phyloP scores from a whole-genome alignment of 2,329 filamentous ascomycete genomes.

The Venturiaceae sp. region DNA sequence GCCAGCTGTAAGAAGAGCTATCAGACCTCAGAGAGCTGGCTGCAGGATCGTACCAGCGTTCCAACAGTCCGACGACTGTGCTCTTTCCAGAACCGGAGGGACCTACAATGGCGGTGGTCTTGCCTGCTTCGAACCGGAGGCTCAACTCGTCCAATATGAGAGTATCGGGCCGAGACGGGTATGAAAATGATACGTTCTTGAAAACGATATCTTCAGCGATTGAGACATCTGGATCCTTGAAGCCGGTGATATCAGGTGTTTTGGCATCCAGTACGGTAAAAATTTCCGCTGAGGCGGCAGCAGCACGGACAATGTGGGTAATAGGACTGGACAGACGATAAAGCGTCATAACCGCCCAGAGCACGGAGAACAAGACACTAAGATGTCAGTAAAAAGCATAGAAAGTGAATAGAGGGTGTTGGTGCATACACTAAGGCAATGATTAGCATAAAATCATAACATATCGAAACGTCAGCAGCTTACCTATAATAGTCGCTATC shows the following conservation, averaged over 20 bases:
- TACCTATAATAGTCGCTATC: constrained; percentile 19
- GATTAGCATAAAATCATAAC: background rate
- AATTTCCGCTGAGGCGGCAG: constrained; percentile 23
- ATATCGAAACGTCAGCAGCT: background rate
- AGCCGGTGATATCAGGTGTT: constrained; percentile 4
- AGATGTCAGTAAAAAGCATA: background rate
- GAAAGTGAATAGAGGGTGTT: background rate
- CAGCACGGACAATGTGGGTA: constrained; percentile 24
- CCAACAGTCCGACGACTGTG: constrained; percentile 32
- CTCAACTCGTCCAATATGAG: constrained; percentile 28
- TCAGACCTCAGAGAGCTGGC: background rate
- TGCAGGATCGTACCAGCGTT: constrained; percentile 23
- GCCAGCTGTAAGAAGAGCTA: background rate
- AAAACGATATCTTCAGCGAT: constrained; percentile 24
- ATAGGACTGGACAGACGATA: constrained; percentile 20
- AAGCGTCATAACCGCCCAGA: constrained; percentile 23
- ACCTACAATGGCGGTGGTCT: constrained; percentile 35
- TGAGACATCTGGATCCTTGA: constrained; percentile 15
- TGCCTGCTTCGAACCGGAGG: constrained; percentile 25
- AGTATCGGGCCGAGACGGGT: constrained; percentile 31
- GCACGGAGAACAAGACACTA: constrained; percentile 27
- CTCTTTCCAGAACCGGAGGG: constrained; percentile 35
- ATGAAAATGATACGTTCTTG: constrained; percentile 30
- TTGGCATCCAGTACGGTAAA: constrained; percentile 25
- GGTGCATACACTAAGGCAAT: background rate